phyloP scores from a whole-genome alignment of 2,329 filamentous ascomycete species.

The Lasiodiplodia sp. region DNA sequence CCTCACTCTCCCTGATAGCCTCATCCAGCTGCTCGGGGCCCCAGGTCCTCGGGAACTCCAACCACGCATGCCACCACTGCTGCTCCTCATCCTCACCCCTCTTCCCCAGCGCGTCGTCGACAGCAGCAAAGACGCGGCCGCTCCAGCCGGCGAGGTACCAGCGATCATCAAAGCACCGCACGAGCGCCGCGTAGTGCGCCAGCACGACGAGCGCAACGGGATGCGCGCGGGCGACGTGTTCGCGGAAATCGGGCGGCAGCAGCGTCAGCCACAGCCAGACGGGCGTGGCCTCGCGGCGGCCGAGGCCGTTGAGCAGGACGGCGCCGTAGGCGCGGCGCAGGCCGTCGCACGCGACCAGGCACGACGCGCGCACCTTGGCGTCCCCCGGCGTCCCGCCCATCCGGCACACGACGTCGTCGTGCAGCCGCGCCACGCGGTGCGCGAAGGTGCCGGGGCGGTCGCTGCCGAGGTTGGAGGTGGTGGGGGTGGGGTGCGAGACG shows the following conservation, averaged over 20 bases:
- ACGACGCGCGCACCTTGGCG: neutral
- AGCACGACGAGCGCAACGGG: constrained; percentile 7
- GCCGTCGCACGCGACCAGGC: neutral
- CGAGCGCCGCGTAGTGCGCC: neutral
- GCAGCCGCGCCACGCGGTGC: neutral
- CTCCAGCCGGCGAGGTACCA: constrained; percentile 12
- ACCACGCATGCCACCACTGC: constrained; percentile 1
- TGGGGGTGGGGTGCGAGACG: too few species aligned
- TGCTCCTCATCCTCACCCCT: neutral
- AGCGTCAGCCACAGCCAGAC: neutral
- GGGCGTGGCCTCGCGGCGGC: neutral
- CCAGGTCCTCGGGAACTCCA: constrained; percentile 1
- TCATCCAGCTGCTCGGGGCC: neutral
- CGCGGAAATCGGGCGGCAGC: constrained; percentile 7
- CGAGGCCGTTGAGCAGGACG: neutral
- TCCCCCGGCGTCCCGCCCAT: neutral
- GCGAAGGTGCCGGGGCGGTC: neutral
- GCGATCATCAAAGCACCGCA: constrained; percentile 1
- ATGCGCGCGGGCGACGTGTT: neutral
- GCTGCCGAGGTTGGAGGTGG: neutral
- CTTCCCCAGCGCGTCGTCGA: constrained; percentile 6
- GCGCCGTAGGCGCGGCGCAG: constrained; percentile 4
- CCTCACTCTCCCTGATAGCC: neutral
- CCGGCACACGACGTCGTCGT: neutral
- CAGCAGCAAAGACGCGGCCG: neutral